These are phyloP conservation scores for Elongisporangium anandrum DNA, from an alignment of 352 stramenopile genomes.

Conservation along the genomic window DNA sequence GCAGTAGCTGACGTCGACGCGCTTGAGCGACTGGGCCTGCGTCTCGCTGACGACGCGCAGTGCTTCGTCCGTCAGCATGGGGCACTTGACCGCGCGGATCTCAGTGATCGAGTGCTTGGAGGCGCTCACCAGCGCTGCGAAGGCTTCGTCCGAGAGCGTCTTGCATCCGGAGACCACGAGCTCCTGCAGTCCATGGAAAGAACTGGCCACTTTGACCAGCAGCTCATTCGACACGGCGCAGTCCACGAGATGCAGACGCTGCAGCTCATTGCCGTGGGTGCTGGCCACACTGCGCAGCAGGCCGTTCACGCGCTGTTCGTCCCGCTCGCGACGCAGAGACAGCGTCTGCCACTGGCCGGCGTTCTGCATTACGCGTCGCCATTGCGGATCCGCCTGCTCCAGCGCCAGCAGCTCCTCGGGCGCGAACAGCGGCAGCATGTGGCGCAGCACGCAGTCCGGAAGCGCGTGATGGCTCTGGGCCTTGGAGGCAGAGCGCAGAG, in stretches of 20 bases:
- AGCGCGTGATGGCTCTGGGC: too few species aligned
- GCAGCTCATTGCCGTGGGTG: constrained; percentile 33
- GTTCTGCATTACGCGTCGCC: constrained; percentile 23
- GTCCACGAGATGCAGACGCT: constrained; percentile 36
- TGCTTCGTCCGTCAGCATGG: constrained; percentile 37
- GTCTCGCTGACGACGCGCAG: constrained; percentile 16
- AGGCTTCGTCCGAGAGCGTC: constrained; percentile 36
- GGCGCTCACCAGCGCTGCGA: constrained; percentile 28
- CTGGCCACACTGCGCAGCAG: constrained; percentile 25
- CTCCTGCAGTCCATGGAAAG: constrained; percentile 31
- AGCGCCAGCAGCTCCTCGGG: constrained; percentile 46
- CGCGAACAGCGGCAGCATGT: constrained; percentile 49
- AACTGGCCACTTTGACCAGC: constrained; percentile 21
- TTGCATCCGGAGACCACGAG: constrained; percentile 57
- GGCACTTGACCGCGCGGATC: constrained; percentile 47
- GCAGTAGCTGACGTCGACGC: constrained; percentile 60
- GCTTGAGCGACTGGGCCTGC: constrained; percentile 31
- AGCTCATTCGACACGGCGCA: constrained; percentile 33
- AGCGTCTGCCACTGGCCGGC: constrained; percentile 29
- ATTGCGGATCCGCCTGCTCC: constrained; percentile 34
- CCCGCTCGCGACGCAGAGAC: constrained; percentile 25
- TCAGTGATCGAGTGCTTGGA: constrained; percentile 31
- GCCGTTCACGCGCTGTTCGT: constrained; percentile 15
- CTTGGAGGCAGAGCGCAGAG: too few species aligned
- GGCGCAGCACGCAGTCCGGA: constrained; percentile 21